A percentile compares a stretch with the other conserved stretches of the same genome.
Conservation (phyloP, 495 filamentous ascomycete genomes). For the Neurospora sp. region DNA sequence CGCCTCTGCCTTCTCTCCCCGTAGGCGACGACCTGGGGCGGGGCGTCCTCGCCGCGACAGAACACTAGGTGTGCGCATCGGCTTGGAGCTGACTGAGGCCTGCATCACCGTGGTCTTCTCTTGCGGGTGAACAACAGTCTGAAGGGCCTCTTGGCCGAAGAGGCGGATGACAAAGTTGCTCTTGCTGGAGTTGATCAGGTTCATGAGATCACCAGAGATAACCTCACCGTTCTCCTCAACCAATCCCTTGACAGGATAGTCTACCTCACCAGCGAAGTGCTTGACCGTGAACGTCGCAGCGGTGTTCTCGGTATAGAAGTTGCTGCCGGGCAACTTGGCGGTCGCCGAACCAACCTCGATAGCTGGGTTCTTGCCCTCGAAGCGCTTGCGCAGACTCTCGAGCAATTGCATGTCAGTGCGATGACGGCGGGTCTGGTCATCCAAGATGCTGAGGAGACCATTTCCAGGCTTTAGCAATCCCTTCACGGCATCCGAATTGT, state of each 20-base stretch:
- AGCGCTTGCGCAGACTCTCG: slow-evolving; percentile 82
- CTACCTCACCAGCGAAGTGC: slow-evolving; percentile 95
- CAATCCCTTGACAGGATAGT: slow-evolving; percentile 76
- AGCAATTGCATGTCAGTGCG: slow-evolving; percentile 81
- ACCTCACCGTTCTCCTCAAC: slow-evolving; percentile 93
- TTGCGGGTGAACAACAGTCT: slow-evolving; percentile 81
- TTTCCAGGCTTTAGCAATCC: slow-evolving; percentile 86
- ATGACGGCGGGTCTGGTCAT: slow-evolving; percentile 86
- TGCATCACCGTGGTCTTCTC: slow-evolving; percentile 90
- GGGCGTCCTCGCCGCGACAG: slow-evolving; percentile 48
- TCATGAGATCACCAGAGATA: slow-evolving; percentile 92
- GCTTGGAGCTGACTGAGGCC: slow-evolving; percentile 90
- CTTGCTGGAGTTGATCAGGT: slow-evolving; percentile 77
- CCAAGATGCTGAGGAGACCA: slow-evolving; percentile 83
- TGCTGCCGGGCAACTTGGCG: slow-evolving; percentile 62
- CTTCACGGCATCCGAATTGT: slow-evolving; percentile 89
- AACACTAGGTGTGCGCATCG: slow-evolving; percentile 84
- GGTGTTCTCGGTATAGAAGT: slow-evolving; percentile 69
- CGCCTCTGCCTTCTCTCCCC: slow-evolving; percentile 27
- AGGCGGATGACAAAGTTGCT: slow-evolving; percentile 82
- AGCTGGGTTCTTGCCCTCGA: slow-evolving; percentile 86
- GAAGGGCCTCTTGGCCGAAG: slow-evolving; percentile 86
- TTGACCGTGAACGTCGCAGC: slow-evolving; percentile 77
- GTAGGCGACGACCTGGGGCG: slow-evolving; percentile 32
- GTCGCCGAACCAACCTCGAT: slow-evolving; percentile 64